Evolutionary conservation across 345 rosid genomes (phyloP), one percentile per base, ranked within the genome.

Genomic region (Bruguiera gymnorhiza): DNA sequence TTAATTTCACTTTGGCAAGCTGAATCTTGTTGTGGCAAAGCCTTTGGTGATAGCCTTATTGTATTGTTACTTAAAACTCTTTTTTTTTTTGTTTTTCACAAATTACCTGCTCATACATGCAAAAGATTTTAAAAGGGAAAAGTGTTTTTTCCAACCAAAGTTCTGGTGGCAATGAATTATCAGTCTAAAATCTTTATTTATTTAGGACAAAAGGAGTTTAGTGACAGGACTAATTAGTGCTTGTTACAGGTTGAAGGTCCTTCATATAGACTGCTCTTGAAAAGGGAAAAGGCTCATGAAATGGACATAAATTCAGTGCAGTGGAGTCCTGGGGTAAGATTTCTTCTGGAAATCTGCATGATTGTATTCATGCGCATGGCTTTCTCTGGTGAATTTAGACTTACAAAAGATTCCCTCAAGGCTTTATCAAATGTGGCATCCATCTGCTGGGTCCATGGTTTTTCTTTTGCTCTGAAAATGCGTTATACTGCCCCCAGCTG

Each of bases 251-350:
- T 80, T 80, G 85, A 78, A 76, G 88, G 74, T 74, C 80, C 91
- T 78, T 87, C 93, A n/a, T 85, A 82, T 70, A 83, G 74, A 72
- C 75, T 89, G 72, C 68, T 88, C 65, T 75, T 86, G 77, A 92
- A 82, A 82, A 87, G 84, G 86, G 89, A 94, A 63, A 94, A 92
- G 82, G 97, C 93, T 43, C 97, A 92, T 76, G 89, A 88, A 39
- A 87, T 87, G 93, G 99, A 92, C 76, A 70, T 94, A 69, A 94
- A 94, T 76, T 84, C 83, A 52, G 97, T 89, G 62, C 93, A 85
- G 39, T 94, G 97, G 97, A 77, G 86, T 66, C 83, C 87, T 4
- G 81, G 84, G 83, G 96, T 91, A 86, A 86, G 96, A 77, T 66
- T 74, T 76, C 62, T 71, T 50, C 26, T 51, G 51, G 50, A 69